Evolutionary conservation across 2,329 filamentous ascomycete species (phyloP).

Genomic region (Fusarium domesticum): DNA sequence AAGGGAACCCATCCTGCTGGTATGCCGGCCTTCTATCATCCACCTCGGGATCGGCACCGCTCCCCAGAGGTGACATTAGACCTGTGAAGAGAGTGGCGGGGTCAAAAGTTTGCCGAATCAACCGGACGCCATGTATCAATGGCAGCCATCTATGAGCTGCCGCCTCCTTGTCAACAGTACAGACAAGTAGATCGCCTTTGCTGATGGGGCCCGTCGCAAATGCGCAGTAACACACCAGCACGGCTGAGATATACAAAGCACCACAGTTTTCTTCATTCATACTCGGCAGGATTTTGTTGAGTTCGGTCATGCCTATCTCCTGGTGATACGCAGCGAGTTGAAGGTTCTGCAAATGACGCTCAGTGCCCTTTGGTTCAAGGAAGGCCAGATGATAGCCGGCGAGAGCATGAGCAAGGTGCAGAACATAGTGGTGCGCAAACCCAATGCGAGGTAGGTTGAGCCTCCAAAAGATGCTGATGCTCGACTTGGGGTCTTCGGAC

Average conservation of each 20-base stretch:
- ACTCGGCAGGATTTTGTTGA: slow-evolving; percentile 24
- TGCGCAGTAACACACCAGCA: slow-evolving; percentile 31
- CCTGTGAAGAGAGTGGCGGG: slow-evolving; percentile 29
- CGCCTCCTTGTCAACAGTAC: slow-evolving; percentile 21
- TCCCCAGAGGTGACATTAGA: slow-evolving; percentile 25
- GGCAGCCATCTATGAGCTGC: slow-evolving; percentile 26
- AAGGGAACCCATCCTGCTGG: slow-evolving; percentile 19
- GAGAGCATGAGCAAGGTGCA: slow-evolving; percentile 30
- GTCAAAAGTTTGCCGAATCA: slow-evolving; percentile 26
- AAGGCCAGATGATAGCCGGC: slow-evolving; percentile 29
- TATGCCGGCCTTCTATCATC: slow-evolving; percentile 24
- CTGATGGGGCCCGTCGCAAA: slow-evolving; percentile 32
- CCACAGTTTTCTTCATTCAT: slow-evolving; percentile 30
- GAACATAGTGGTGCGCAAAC: slow-evolving; percentile 28
- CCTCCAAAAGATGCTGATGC: slow-evolving; percentile 28
- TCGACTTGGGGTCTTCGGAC: slow-evolving; percentile 14
- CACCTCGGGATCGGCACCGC: slow-evolving; percentile 6
- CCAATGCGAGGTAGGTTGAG: slow-evolving; percentile 30
- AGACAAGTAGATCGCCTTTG: slow-evolving; percentile 30
- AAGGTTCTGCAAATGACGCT: slow-evolving; percentile 17
- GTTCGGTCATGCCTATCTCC: slow-evolving; percentile 25
- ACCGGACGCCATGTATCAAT: slow-evolving; percentile 26
- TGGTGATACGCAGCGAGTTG: slow-evolving; percentile 26
- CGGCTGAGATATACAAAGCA: slow-evolving; percentile 29
- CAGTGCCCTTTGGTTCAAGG: slow-evolving; percentile 17